Evolutionary conservation across 768 basidiomycete genomes (phyloP), one percentile per base, ranked within the genome.

Genomic region (Lactarius sanguifluus): DNA sequence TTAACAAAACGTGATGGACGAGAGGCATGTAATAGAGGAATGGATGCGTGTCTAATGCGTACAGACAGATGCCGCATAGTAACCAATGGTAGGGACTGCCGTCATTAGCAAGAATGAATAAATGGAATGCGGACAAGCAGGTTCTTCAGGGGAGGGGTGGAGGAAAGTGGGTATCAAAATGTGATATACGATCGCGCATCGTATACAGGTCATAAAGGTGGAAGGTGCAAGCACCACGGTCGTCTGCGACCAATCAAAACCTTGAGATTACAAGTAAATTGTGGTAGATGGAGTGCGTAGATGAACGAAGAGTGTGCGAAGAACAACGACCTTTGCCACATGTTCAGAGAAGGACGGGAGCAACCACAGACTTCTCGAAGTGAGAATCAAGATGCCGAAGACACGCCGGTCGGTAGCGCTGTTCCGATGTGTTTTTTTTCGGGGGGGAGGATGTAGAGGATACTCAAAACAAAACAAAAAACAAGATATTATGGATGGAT

Each of bases 41-140:
- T 62, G 57, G 23, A 77, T 77, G 84, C 83, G 85, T 87, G 81
- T 88, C 86, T 89, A 87, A 83, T 86, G 84, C 82, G 87, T 89
- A 88, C 87, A 86, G 25, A 70, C 52, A 57, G 63, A 64, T 70
- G 63, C 41, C 58, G 43, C 43, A 75, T 75, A 77, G 74, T 74
- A 73, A 62, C 36, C 59, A 50, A 64, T 25, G 71, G 69, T 61
- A 66, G 74, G 66, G 70, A 67, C 72, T 72, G 71, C 50, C 63
- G 72, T 68, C 54, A 61, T 57, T 61, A 59, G 55, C 45, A 61
- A 62, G 65, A 61, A 15, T 40, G 38, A 36, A 52, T 38, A 16
- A n/a, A 66, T 59, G n/a, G 50, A 61, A 60, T 56, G 62, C 34
- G 50, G 47, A 64, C 54, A 45, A 56, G 62, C 58, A 36, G 25